Evolutionary conservation across 306 rosid species (phyloP).

Genomic region (Gastrolobium bilobum): DNA sequence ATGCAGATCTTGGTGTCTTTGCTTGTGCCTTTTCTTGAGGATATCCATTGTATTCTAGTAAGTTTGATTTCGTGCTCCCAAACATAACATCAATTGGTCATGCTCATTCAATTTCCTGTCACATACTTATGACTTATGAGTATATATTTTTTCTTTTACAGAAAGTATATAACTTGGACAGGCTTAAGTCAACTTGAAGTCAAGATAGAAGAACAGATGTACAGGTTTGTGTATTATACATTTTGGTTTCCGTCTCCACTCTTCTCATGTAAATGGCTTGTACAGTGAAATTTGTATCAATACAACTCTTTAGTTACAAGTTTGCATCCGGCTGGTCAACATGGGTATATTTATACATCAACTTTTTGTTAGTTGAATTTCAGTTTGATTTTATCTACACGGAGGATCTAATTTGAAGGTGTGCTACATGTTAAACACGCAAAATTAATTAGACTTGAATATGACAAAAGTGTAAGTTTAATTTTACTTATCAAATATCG

Average conservation of each 20-base stretch:
- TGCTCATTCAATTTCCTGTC: slow-evolving; percentile 11
- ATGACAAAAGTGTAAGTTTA: background rate
- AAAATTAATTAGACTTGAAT: background rate
- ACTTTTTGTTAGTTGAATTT: slow-evolving; percentile 22
- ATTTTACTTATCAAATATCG: background rate
- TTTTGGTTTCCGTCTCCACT: background rate
- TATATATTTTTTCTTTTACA: slow-evolving; percentile 51
- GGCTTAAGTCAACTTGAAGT: slow-evolving; percentile 67
- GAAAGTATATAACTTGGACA: slow-evolving; percentile 74
- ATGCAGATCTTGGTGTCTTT: slow-evolving; percentile 67
- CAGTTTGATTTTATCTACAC: background rate
- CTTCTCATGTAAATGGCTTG: slow-evolving; percentile 45
- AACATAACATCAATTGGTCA: slow-evolving; percentile 13
- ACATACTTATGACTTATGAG: background rate
- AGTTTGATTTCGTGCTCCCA: slow-evolving; percentile 36
- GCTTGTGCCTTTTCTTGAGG: slow-evolving; percentile 76
- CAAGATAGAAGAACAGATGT: slow-evolving; percentile 38
- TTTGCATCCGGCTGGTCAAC: slow-evolving; percentile 24
- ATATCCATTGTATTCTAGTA: slow-evolving; percentile 78
- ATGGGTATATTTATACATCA: slow-evolving; percentile 33
- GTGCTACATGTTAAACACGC: background rate
- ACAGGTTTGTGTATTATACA: slow-evolving; percentile 34
- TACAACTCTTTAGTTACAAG: slow-evolving; percentile 33
- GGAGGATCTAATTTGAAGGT: slow-evolving; percentile 23
- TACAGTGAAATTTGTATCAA: slow-evolving; percentile 39